Percentiles rank a stretch among this genome's conserved stretches.
These are phyloP conservation scores for Penicillium sp. DNA, from an alignment of 2,329 filamentous ascomycete species.

Conservation along the genomic window DNA sequence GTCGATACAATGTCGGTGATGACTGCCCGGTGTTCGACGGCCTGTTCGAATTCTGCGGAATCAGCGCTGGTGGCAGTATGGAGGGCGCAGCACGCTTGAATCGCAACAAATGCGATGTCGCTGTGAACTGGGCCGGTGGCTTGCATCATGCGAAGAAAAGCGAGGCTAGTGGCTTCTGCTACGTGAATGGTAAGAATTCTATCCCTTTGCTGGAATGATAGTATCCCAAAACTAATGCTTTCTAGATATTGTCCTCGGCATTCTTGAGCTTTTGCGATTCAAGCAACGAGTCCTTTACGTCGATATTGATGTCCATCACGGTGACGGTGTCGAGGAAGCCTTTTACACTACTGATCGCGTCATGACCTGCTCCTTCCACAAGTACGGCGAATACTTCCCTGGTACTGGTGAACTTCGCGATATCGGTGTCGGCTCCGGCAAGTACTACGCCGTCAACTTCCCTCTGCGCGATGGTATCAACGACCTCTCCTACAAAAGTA, in stretches of 20 bases:
- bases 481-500: slow-evolving; percentile 61
- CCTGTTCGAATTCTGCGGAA: slow-evolving; percentile 65
- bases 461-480: slow-evolving; percentile 65
- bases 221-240: slow-evolving; percentile 12
- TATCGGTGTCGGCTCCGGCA: slow-evolving; percentile 62
- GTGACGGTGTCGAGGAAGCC: slow-evolving; percentile 65
- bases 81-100: slow-evolving; percentile 65
- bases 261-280: slow-evolving; percentile 59
- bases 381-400: slow-evolving; percentile 68
- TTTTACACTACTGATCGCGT: slow-evolving; percentile 68
- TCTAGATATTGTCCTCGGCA: slow-evolving; percentile 60
- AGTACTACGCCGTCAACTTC: slow-evolving; percentile 65
- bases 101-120: slow-evolving; percentile 63
- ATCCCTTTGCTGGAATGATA: background rate
- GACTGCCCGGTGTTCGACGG: slow-evolving; percentile 64
- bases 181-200: slow-evolving; percentile 68
- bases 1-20: slow-evolving; percentile 66
- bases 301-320: slow-evolving; percentile 64
- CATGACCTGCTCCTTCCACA: slow-evolving; percentile 68
- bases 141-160: slow-evolving; percentile 95
- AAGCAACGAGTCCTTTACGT: slow-evolving; percentile 62
- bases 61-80: slow-evolving; percentile 65
- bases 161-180: slow-evolving; percentile 94
- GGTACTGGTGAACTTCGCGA: slow-evolving; percentile 65
- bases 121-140: slow-evolving; percentile 84